phyloP scores from a whole-genome alignment of 129 eudicot genomes.

The sunflower (Helianthus annuus) region DNA sequence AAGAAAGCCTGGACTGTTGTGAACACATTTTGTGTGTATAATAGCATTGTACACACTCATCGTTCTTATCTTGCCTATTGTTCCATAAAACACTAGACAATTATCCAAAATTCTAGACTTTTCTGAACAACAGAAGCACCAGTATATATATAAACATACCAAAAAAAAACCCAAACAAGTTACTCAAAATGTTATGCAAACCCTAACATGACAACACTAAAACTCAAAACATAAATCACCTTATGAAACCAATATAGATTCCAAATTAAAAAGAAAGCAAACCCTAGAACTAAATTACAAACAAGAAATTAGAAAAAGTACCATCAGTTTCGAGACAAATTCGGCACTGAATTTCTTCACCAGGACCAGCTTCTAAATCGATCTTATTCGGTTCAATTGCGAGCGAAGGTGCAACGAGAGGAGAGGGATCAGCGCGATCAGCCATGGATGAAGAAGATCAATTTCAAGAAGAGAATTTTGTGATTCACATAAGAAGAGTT shows the following conservation, averaged over 20 bases:
- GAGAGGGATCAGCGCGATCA: constrained; percentile 61
- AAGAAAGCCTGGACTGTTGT: not conserved
- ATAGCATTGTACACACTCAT: not conserved
- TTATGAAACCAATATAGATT: not conserved
- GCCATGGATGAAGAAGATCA: constrained; percentile 38
- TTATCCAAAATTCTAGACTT: not conserved
- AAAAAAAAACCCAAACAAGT: no score
- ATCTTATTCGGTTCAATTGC: constrained; percentile 44
- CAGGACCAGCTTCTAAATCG: constrained; percentile 97
- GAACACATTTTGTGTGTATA: not conserved
- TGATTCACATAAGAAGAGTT: not conserved
- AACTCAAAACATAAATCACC: constrained; percentile 4
- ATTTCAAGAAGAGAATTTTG: constrained; percentile 14
- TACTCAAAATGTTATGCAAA: not conserved
- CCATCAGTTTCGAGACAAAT: constrained; percentile 98
- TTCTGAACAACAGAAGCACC: not conserved
- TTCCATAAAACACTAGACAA: not conserved
- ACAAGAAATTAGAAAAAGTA: constrained; percentile 27
- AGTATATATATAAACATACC: not conserved
- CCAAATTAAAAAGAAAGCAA: not conserved
- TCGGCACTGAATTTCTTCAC: constrained; percentile 94
- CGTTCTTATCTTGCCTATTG: not conserved
- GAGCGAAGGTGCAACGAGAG: constrained; percentile 66
- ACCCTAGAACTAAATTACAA: constrained; percentile 28
- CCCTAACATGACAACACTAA: constrained; percentile 18